A percentile compares a stretch with the other conserved stretches of the same genome.
Evolutionary conservation across 306 rosid genomes (phyloP).

Genomic region (Mimosa pudica): DNA sequence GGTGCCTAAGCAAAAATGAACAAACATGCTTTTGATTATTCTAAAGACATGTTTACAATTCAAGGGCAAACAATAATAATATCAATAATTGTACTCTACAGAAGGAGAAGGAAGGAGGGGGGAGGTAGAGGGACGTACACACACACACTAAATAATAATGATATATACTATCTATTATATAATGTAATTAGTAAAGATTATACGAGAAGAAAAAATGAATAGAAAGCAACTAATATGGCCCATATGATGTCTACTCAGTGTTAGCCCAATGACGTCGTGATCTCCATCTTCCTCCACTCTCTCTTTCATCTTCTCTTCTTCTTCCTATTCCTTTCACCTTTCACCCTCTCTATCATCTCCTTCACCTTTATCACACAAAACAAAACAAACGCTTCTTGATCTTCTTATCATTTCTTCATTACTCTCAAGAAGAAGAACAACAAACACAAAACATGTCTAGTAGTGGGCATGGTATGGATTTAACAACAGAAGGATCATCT

Average conservation of each 20-base stretch:
- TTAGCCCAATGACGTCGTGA: constrained; percentile 71
- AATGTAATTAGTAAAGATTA: background rate
- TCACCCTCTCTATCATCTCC: constrained; percentile 2
- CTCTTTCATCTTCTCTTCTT: constrained; percentile 34
- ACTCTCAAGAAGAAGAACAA: background rate
- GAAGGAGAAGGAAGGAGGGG: background rate
- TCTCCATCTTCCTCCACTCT: constrained; percentile 50
- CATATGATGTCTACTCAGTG: constrained; percentile 75
- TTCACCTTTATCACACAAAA: background rate
- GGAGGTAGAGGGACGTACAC: background rate
- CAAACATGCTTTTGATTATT: background rate
- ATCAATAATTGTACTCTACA: constrained; percentile 43
- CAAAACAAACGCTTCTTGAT: background rate
- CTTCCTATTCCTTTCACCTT: constrained; percentile 17
- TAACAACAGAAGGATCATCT: constrained; percentile 52
- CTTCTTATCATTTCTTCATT: background rate
- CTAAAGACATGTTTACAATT: background rate
- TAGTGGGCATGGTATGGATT: background rate
- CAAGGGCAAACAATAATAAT: constrained; percentile 20
- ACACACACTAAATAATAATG: background rate
- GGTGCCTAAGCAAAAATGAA: background rate
- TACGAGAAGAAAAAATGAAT: constrained; percentile 55
- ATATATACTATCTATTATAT: background rate
- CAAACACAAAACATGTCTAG: background rate
- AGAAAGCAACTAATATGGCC: constrained; percentile 64